Evolutionary conservation across 2,329 filamentous ascomycete species (phyloP).

Genomic region (Colletotrichum sp.): DNA sequence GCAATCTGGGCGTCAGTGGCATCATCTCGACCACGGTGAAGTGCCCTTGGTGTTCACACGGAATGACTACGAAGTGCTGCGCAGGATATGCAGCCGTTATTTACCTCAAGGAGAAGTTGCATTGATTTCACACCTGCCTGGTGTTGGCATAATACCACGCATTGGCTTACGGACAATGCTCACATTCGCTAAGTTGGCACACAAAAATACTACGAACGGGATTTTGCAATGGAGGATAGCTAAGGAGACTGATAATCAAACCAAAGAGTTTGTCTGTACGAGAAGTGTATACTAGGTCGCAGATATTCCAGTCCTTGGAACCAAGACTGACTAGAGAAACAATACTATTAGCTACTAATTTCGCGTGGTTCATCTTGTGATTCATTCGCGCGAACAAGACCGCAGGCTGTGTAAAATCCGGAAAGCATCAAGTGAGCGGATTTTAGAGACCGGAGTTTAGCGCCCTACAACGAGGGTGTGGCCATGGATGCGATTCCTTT

Average conservation of each 20-base stretch:
- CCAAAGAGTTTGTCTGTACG: not conserved
- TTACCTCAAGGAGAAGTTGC: slow-evolving; percentile 68
- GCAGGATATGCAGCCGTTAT: slow-evolving; percentile 72
- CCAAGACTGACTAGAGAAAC: not conserved
- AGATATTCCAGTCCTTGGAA: not conserved
- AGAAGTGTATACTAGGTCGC: not conserved
- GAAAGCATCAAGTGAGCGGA: not conserved
- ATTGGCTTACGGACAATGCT: not conserved
- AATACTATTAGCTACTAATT: not conserved
- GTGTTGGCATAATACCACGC: not conserved
- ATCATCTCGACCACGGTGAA: slow-evolving; percentile 66
- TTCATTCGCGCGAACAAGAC: not conserved
- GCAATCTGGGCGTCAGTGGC: slow-evolving; percentile 57
- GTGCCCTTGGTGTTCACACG: slow-evolving; percentile 76
- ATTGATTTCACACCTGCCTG: slow-evolving; percentile 34
- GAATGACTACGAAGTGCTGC: slow-evolving; percentile 73
- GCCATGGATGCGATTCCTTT: not conserved
- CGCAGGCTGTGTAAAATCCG: not conserved
- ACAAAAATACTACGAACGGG: not conserved
- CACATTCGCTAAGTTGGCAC: not conserved
- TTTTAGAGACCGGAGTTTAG: not conserved
- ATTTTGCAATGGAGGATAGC: not conserved
- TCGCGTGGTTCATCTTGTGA: not conserved
- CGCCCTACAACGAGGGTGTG: not conserved
- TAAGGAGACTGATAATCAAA: not conserved